phyloP scores from a whole-genome alignment of 176 grass and related monocot genomes.

The Carex cristatella region DNA sequence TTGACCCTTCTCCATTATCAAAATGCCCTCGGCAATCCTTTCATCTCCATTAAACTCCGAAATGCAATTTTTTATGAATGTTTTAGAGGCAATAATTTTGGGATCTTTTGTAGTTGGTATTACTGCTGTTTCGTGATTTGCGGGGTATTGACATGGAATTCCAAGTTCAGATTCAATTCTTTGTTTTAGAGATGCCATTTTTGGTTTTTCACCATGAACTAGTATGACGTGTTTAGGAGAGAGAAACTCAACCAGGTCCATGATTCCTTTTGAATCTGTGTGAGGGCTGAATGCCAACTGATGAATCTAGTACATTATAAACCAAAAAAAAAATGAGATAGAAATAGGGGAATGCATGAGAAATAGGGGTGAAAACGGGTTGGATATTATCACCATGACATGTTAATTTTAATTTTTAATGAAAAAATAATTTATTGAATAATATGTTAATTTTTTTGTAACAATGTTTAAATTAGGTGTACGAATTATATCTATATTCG shows the following conservation, averaged over 20 bases:
- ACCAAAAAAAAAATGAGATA: slow-evolving; percentile 2
- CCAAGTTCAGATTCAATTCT: slow-evolving; percentile 66
- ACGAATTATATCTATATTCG: no score
- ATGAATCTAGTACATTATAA: slow-evolving; percentile 50
- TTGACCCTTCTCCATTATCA: slow-evolving; percentile 63
- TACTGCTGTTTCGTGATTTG: slow-evolving; percentile 62
- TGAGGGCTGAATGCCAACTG: slow-evolving; percentile 85
- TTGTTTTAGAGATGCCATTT: slow-evolving; percentile 77
- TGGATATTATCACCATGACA: no score
- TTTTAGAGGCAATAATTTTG: slow-evolving; percentile 58
- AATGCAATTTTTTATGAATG: slow-evolving; percentile 45
- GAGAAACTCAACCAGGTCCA: slow-evolving; percentile 81
- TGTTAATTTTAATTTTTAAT: no score
- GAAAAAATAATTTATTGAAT: no score
- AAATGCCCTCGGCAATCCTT: slow-evolving; percentile 23
- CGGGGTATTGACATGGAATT: slow-evolving; percentile 68
- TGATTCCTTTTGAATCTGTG: slow-evolving; percentile 91
- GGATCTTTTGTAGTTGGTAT: slow-evolving; percentile 41
- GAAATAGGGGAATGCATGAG: neutral
- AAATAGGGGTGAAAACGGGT: neutral
- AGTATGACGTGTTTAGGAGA: slow-evolving; percentile 80
- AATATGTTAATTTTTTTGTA: no score
- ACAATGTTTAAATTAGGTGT: no score
- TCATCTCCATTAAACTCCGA: neutral
- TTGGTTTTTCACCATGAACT: slow-evolving; percentile 90